Base-by-base conservation (phyloP, 345 rosid species). In the Citrus reticulata region DNA sequence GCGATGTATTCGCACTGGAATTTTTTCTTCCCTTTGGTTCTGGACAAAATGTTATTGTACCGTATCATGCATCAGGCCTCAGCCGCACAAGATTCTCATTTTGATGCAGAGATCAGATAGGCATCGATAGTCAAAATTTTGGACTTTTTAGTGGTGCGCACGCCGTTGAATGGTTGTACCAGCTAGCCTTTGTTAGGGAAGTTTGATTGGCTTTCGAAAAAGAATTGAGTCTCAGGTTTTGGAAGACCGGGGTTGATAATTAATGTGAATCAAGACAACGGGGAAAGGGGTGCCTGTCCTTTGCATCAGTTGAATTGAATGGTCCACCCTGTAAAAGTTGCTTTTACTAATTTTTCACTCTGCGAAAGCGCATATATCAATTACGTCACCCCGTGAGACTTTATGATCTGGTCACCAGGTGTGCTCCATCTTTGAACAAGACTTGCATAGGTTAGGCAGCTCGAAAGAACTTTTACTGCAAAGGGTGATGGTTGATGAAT, bases 1-100 rank as follows among this genome's bases (percentile, higher is more conserved):
- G 77, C 39, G 54, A 40, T 70, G 79, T 74, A 42, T 58, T 39
- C 40, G n/a, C 40, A 24, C 17, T 71, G 80, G 72, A 29, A 76
- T 65, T 24, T 49, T 73, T 32, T 69, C 63, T 17, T 65, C 37
- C 27, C 39, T 10, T 17, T 2, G 35, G 55, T 57, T 32, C 17
- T 32, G 69, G 78, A 73, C 80, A 67, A 72, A 79, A 66, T 30
- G 51, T 29, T 54, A 25, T 39, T 25, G 60, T 8, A 65, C 51
- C 29, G 1, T 20, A 60, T 6, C 13, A 5, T 0, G 58, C 59
- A 34, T 57, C 73, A 65, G 66, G 30, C 19, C 69, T 30, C 70
- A 20, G 70, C 72, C 19, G 19, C 2, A 9, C 13, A 7, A 49
- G 77, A 66, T 72, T 77, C 64, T 69, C 74, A 40, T 68, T 30